Evolutionary conservation across 202 grass and related monocot species (phyloP), one percentile per base, ranked within the genome.

Genomic region (Saccharum hybrid): DNA sequence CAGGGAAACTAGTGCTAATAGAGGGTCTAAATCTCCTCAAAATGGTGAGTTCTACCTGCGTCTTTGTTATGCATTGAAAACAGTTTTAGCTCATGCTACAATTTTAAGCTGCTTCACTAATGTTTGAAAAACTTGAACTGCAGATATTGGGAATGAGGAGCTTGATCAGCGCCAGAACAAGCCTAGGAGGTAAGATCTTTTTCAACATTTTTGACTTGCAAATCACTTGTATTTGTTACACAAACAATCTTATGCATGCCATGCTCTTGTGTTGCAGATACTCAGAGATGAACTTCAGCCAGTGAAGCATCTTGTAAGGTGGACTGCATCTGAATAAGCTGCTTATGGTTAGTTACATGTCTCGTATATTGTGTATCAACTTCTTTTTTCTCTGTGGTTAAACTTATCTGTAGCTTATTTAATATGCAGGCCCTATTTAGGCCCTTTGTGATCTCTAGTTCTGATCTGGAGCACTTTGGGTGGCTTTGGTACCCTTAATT

Each of bases 221-320:
- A 86, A 68, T 66, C 38, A 12, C 38, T 14, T 4, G 21, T 73
- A n/a, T 46, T 45, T 74, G 19, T 64, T 74, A 57, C 2, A 18
- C 26, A 39, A 66, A 18, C 26, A 39, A 66, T 57, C 52, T 90
- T 65, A 90, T 66, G 41, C 51, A 76, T 60, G 41, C 9, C 48
- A 40, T 86, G 52, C 4, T 66, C n/a, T 82, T 85, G 43, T 86
- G 31, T 34, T 63, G 56, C 86, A 91, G 90, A 91, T 91, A 91
- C 71, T 91, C 90, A 70, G 86, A 91, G 86, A 91, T 91, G 90
- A 88, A 91, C 82, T 91, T 91, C 61, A 85, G 89, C 73, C 89
- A 91, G 78, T 91, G 78, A 91, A 82, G 77, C 68, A 74, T 73
- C 73, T 82, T 74, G 46, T 79, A 74, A 68, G 86, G 82, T 74